Percentiles rank a stretch among this genome's conserved stretches.
phyloP scores from a whole-genome alignment of 2,329 filamentous ascomycete genomes.

The Cladophialophora immunda region DNA sequence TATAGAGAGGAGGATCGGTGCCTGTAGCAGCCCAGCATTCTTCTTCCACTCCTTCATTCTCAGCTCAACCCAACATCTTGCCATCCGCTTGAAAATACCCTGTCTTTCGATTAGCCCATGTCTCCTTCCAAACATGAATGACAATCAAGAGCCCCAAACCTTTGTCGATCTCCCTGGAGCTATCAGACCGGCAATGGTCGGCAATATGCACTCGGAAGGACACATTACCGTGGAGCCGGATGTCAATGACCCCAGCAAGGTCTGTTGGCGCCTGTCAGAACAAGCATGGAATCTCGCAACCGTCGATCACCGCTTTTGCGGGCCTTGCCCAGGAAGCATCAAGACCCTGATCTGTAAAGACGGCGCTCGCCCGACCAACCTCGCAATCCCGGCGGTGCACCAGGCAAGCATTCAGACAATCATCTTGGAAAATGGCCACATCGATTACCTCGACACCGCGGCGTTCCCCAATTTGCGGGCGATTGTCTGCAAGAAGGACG shows the following conservation, averaged over 20 bases:
- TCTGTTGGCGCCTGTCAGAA: neutral
- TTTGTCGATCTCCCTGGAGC: neutral
- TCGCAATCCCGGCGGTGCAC: neutral
- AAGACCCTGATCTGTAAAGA: neutral
- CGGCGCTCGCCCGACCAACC: neutral
- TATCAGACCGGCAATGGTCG: neutral
- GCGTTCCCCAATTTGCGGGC: neutral
- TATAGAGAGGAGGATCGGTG: neutral
- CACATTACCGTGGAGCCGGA: neutral
- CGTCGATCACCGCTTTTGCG: neutral
- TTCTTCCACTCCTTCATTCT: neutral
- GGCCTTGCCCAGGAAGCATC: neutral
- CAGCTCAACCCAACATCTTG: neutral
- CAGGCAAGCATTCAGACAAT: neutral
- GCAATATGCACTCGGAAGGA: neutral
- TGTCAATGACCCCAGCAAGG: neutral
- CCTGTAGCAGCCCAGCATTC: neutral
- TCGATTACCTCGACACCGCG: neutral
- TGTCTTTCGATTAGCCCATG: neutral
- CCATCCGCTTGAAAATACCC: neutral
- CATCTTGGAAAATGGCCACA: neutral
- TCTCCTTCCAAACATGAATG: neutral
- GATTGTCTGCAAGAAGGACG: neutral
- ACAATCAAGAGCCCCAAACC: neutral
- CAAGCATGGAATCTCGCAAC: neutral